phyloP scores from a whole-genome alignment of 2,329 filamentous ascomycete genomes.

The Coniochaeta hoffmannii region DNA sequence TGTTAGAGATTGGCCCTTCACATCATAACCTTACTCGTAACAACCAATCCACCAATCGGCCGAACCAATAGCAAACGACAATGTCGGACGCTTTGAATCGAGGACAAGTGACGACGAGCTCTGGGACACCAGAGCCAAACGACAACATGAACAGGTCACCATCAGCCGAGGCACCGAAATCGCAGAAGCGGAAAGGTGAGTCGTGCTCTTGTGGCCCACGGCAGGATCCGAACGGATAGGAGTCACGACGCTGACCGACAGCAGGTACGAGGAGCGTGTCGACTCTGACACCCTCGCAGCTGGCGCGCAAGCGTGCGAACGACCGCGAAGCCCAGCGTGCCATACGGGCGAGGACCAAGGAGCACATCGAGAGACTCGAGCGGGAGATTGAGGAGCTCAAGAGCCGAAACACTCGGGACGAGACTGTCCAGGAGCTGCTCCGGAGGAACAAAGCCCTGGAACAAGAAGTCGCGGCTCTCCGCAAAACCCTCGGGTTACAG shows the following conservation, averaged over 20 bases:
- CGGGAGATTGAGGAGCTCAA: slow-evolving; percentile 65
- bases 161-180: neutral
- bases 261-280: slow-evolving; percentile 68
- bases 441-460: slow-evolving; percentile 47
- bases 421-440: slow-evolving; percentile 43
- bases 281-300: slow-evolving; percentile 78
- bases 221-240: neutral
- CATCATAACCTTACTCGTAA: neutral
- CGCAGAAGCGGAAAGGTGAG: slow-evolving; percentile 1
- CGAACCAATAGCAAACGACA: neutral
- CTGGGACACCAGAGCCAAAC: neutral
- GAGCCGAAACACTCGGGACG: slow-evolving; percentile 38
- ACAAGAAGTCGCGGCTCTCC: slow-evolving; percentile 39
- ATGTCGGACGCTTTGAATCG: neutral
- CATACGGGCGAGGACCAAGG: slow-evolving; percentile 79
- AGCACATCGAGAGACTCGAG: slow-evolving; percentile 75
- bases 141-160: slow-evolving; percentile 1
- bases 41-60: neutral
- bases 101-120: neutral
- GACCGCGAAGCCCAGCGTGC: slow-evolving; percentile 85
- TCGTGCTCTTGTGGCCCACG: too few species aligned
- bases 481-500: slow-evolving; percentile 36
- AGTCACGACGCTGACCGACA: neutral
- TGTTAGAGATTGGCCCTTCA: neutral
- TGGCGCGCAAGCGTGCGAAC: slow-evolving; percentile 85